Percentiles rank a stretch among this genome's conserved stretches.
Evolutionary conservation across 257 asterid species (phyloP).

Genomic region (Capsicum pubescens): DNA sequence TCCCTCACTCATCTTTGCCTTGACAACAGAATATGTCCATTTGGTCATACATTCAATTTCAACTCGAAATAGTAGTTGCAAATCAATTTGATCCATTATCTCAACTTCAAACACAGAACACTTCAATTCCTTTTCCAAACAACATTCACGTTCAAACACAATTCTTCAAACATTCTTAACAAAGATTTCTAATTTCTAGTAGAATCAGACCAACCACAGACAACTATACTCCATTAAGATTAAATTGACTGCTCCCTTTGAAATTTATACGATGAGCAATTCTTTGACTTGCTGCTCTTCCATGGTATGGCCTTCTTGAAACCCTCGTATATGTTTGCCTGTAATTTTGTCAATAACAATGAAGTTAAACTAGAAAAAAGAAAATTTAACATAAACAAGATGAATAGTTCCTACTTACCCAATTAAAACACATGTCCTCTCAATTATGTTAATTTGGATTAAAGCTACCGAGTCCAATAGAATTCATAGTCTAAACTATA

Average conservation of each 20-base stretch:
- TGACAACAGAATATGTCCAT: background rate
- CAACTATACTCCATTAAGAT: background rate
- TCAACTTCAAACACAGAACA: background rate
- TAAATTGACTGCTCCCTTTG: background rate
- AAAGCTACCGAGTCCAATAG: background rate
- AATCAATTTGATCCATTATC: background rate
- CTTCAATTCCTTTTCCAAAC: background rate
- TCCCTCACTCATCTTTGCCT: no score
- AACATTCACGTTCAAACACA: background rate
- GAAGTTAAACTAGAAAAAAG: background rate
- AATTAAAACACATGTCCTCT: background rate
- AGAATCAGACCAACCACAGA: background rate
- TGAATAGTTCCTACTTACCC: background rate
- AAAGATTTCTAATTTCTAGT: background rate
- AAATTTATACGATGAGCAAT: background rate
- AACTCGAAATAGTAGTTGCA: background rate
- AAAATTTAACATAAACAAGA: background rate
- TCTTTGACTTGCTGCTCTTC: conserved; percentile 20
- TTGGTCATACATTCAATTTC: background rate
- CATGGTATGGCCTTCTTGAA: conserved; percentile 19
- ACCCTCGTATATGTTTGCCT: conserved; percentile 22
- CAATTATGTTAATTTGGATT: background rate
- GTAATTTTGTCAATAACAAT: background rate
- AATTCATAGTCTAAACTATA: background rate
- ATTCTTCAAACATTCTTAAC: background rate